A percentile compares a stretch with the other conserved stretches of the same genome.
Evolutionary conservation across 352 stramenopile genomes (phyloP).

Genomic region (Bremia lactucae): DNA sequence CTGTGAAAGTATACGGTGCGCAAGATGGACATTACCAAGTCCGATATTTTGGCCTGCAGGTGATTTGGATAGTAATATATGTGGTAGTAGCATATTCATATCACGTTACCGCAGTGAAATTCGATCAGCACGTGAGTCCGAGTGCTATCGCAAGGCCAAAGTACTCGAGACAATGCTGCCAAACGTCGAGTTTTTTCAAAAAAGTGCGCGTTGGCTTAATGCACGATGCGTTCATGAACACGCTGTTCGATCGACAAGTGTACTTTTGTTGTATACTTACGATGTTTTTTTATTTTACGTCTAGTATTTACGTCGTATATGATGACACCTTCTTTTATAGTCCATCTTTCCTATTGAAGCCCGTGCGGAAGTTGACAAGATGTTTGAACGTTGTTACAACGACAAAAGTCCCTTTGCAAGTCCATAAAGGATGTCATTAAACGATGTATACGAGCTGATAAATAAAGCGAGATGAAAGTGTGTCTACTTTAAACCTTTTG

Average conservation of each 20-base stretch:
- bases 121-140: constrained; percentile 66
- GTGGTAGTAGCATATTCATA: neutral
- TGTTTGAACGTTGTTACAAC: constrained; percentile 68
- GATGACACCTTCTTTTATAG: constrained; percentile 15
- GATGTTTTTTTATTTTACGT: neutral
- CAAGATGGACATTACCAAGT: constrained; percentile 80
- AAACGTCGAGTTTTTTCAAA: constrained; percentile 49
- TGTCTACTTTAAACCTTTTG: too few species aligned
- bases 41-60: constrained; percentile 71
- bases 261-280: too few species aligned
- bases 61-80: neutral
- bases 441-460: too few species aligned
- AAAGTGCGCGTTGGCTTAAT: constrained; percentile 51
- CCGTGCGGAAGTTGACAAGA: constrained; percentile 53
- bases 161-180: constrained; percentile 46
- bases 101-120: constrained; percentile 49
- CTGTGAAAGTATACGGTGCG: constrained; percentile 61
- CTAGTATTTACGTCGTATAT: neutral
- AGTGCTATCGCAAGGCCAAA: constrained; percentile 72
- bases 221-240: constrained; percentile 62
- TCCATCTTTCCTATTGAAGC: constrained; percentile 73
- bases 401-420: constrained; percentile 51
- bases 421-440: too few species aligned
- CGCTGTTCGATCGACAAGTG: constrained; percentile 58
- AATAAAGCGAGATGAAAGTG: too few species aligned